These are phyloP conservation scores for Silene conica DNA, from an alignment of 148 eudicot species.

Conservation along the genomic window DNA sequence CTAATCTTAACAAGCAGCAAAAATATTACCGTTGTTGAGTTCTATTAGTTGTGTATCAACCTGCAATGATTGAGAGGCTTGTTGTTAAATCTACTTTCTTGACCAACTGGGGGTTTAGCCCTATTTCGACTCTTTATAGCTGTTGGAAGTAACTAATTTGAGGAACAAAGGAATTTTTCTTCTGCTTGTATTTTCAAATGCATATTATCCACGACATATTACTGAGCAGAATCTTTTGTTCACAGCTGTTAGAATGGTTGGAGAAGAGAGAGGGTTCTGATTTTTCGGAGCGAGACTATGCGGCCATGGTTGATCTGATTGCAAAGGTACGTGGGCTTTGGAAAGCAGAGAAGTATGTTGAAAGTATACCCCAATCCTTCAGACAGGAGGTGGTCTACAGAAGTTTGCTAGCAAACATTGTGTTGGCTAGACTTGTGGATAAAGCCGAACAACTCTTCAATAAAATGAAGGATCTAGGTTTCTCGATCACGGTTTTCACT, in stretches of 20 bases:
- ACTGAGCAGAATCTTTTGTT: neutral
- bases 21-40: neutral
- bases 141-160: neutral
- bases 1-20: neutral
- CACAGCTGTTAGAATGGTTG: slow-evolving; percentile 82
- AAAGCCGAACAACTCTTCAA: slow-evolving; percentile 80
- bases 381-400: slow-evolving; percentile 60
- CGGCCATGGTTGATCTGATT: slow-evolving; percentile 67
- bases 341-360: slow-evolving; percentile 57
- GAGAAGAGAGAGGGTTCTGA: slow-evolving; percentile 44
- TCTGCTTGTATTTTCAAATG: neutral
- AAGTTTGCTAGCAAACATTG: slow-evolving; percentile 63
- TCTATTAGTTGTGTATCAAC: neutral
- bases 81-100: neutral
- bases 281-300: slow-evolving; percentile 55
- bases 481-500: slow-evolving; percentile 45
- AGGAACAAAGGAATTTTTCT: neutral
- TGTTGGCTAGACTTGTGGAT: slow-evolving; percentile 27
- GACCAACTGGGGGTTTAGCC: neutral
- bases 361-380: slow-evolving; percentile 48
- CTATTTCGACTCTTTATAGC: neutral
- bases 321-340: slow-evolving; percentile 61
- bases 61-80: neutral
- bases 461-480: slow-evolving; percentile 64
- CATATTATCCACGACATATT: neutral